Percentiles rank a stretch among this genome's conserved stretches.
These are phyloP conservation scores for Juglanconis oblonga DNA, from an alignment of 2,329 filamentous ascomycete genomes.

Conservation along the genomic window DNA sequence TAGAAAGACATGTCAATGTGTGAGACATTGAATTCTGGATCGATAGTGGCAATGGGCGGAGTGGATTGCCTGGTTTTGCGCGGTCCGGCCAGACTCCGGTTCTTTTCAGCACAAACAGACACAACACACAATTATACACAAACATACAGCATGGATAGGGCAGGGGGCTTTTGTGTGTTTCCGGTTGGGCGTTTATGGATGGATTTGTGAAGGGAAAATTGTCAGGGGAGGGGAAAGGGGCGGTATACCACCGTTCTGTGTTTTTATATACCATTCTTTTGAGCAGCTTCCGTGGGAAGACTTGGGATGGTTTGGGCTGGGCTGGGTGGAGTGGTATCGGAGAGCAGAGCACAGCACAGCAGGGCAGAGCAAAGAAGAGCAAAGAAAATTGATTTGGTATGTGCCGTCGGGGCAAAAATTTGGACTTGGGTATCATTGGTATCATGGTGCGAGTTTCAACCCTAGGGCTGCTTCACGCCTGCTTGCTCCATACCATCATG, in stretches of 20 bases:
- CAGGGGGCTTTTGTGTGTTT: neutral
- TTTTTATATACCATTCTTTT: conserved; percentile 14
- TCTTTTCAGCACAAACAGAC: neutral
- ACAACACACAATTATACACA: neutral
- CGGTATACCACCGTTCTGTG: conserved; percentile 5
- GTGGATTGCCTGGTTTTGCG: neutral
- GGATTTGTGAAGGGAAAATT: neutral
- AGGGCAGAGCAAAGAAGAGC: neutral
- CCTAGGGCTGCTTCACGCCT: too few relatives aligned
- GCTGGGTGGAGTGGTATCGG: neutral
- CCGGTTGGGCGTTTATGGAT: conserved; percentile 7
- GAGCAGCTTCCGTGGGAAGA: neutral
- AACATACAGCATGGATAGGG: neutral
- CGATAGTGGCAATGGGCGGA: neutral
- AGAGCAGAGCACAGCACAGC: conserved; percentile 3
- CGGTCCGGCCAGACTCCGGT: too few relatives aligned
- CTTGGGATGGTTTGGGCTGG: neutral
- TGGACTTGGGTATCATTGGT: neutral
- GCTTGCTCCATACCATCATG: too few relatives aligned
- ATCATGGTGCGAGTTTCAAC: too few relatives aligned
- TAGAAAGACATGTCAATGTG: neutral
- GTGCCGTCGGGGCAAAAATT: neutral
- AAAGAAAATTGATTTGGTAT: neutral
- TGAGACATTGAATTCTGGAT: neutral
- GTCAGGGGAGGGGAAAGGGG: neutral